Conservation (phyloP, 495 filamentous ascomycete genomes). For the Bombardia bombarda region DNA sequence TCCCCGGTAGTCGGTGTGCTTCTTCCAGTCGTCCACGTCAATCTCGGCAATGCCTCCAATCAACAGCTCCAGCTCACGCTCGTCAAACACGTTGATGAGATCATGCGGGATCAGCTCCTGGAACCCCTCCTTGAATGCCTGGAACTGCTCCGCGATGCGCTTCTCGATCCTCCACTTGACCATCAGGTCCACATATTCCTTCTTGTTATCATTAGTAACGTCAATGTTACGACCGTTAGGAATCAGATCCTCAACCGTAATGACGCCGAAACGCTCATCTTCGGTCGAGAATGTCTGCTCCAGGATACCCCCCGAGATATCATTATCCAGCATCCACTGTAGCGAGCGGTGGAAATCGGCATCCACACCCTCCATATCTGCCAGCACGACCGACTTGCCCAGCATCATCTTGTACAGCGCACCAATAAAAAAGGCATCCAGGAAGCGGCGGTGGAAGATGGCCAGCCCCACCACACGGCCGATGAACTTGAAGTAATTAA, state of each 20-base stretch:
- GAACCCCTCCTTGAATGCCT: constrained; percentile 94
- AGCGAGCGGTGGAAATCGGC: constrained; percentile 93
- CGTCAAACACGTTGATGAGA: constrained; percentile 97
- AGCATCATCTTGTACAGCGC: constrained; percentile 99
- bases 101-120: constrained; percentile 95
- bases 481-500: constrained; percentile 99
- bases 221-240: constrained; percentile 83
- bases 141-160: constrained; percentile 95
- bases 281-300: constrained; percentile 94
- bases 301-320: constrained; percentile 79
- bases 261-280: constrained; percentile 94
- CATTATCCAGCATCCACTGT: constrained; percentile 96
- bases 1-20: constrained; percentile 99
- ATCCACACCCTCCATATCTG: constrained; percentile 99
- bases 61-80: constrained; percentile 90
- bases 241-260: constrained; percentile 85
- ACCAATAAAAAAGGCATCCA: constrained; percentile 99
- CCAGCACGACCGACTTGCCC: constrained; percentile 80
- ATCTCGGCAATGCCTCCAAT: constrained; percentile 99
- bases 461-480: constrained; percentile 94
- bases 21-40: constrained; percentile 99
- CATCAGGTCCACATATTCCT: constrained; percentile 90
- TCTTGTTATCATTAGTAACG: constrained; percentile 95
- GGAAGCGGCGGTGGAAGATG: constrained; percentile 96
- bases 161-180: constrained; percentile 99